Evolutionary conservation across 768 basidiomycete genomes (phyloP), one percentile per base, ranked within the genome.

Genomic region (Phaeotremella skinneri): DNA sequence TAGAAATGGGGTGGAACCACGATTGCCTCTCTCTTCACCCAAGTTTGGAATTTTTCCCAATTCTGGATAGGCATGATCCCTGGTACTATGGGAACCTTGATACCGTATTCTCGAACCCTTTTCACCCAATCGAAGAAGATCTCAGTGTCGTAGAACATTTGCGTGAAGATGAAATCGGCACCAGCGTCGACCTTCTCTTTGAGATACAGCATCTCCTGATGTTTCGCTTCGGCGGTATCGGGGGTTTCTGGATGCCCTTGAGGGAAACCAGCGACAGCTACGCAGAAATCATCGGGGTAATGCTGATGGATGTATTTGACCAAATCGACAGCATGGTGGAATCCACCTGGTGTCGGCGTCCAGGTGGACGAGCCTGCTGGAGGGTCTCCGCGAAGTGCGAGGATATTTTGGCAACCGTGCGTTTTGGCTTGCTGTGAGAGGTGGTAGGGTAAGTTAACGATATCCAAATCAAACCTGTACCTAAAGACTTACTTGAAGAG

Each of bases 11-110:
- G 84, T 0, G 93, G 92, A 41, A 96, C 90, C 37, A 83, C 70
- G 53, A 78, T 77, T 47, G 59, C 70, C 55, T 78, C 77, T 25
- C 77, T 63, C 53, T 71, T 59, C 42, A 78, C 76, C 77, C 77
- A 78, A 25, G 83, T 93, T 68, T 89, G 85, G 79, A 97, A 97
- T 21, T 91, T 92, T 68, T 92, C 92, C 89, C 90, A 96, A 1
- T 90, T 93, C 77, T 96, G 92, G 63, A 94, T 91, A 17, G 91
- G 91, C 72, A 89, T 90, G 64, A 94, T 87, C n/a, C 91, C 91
- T 30, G 91, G 91, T 13, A 93, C 87, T 66, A 94, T 88, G 17
- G 91, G 92, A 27, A 92, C 81, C 1, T 85, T 88, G 74, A 93
- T 91, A 5, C 91, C 91, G 0, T 87, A 89, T 11, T 81, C 88